Conservation (phyloP, 2,329 filamentous ascomycete genomes). For the Diplodia corticola region DNA sequence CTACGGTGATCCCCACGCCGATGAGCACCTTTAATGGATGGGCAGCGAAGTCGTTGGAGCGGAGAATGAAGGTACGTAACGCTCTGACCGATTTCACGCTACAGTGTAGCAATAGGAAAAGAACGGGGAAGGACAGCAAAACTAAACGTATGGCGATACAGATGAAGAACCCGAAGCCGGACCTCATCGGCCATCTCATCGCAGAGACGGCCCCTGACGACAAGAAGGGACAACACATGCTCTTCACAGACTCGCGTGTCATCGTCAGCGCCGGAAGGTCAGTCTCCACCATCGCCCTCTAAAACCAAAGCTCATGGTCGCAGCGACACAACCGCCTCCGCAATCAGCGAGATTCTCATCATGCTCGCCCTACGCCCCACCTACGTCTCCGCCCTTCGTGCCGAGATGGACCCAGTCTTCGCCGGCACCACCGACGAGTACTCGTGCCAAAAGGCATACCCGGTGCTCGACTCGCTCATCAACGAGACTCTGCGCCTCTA, state of each 20-base stretch:
- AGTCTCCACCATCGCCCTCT: background rate
- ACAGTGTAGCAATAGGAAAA: background rate
- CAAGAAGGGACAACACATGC: background rate
- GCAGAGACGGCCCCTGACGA: background rate
- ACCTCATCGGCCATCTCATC: conserved; percentile 32
- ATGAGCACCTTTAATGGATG: conserved; percentile 5
- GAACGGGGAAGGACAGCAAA: background rate
- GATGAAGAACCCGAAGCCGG: conserved; percentile 27
- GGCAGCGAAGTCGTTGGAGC: background rate
- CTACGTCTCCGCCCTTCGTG: conserved; percentile 35
- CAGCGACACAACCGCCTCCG: conserved; percentile 48
- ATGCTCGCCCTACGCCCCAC: conserved; percentile 46
- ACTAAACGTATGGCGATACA: background rate
- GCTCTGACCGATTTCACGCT: background rate
- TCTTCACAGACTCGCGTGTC: conserved; percentile 12
- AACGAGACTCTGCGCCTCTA: conserved; percentile 46
- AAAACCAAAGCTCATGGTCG: background rate
- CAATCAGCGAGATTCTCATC: conserved; percentile 45
- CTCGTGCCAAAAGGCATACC: conserved; percentile 28
- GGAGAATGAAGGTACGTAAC: background rate
- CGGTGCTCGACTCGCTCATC: conserved; percentile 42
- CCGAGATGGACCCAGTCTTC: conserved; percentile 39
- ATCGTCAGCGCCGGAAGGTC: conserved; percentile 14
- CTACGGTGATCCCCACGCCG: background rate
- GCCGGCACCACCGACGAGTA: conserved; percentile 30